Evolutionary conservation across 257 asterid genomes (phyloP).

Genomic region (Gynochthodes officinalis): DNA sequence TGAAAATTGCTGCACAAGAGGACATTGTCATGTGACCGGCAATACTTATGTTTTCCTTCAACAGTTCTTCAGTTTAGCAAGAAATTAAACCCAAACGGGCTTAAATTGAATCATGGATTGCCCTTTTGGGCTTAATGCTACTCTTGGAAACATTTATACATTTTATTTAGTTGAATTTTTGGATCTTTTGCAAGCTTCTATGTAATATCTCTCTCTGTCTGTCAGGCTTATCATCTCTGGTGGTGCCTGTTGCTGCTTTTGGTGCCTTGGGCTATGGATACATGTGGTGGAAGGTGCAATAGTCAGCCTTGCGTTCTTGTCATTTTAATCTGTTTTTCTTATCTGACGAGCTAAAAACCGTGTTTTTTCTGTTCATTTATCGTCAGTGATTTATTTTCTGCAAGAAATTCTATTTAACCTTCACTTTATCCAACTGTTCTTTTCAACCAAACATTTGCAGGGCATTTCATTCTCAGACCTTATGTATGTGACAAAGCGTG

Average conservation of each 20-base stretch:
- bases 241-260: slow-evolving; percentile 66
- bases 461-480: slow-evolving; percentile 86
- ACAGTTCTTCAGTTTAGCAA: not conserved
- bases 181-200: not conserved
- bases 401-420: not conserved
- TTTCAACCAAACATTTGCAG: slow-evolving; percentile 31
- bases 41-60: not conserved
- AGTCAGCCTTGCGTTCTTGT: slow-evolving; percentile 5
- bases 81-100: not conserved
- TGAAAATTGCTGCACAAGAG: not conserved
- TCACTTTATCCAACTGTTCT: slow-evolving; percentile 3
- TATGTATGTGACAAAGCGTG: slow-evolving; percentile 87
- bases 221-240: slow-evolving; percentile 52
- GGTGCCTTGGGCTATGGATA: slow-evolving; percentile 93
- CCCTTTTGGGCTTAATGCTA: not conserved
- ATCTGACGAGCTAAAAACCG: not conserved
- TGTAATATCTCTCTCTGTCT: slow-evolving; percentile 7
- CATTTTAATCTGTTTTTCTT: not conserved
- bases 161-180: not conserved
- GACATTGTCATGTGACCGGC: slow-evolving; percentile 22
- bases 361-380: not conserved
- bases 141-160: not conserved
- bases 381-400: not conserved
- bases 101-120: not conserved
- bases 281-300: slow-evolving; percentile 95